phyloP scores from a whole-genome alignment of 768 basidiomycete species.

The Mycena belliarum region DNA sequence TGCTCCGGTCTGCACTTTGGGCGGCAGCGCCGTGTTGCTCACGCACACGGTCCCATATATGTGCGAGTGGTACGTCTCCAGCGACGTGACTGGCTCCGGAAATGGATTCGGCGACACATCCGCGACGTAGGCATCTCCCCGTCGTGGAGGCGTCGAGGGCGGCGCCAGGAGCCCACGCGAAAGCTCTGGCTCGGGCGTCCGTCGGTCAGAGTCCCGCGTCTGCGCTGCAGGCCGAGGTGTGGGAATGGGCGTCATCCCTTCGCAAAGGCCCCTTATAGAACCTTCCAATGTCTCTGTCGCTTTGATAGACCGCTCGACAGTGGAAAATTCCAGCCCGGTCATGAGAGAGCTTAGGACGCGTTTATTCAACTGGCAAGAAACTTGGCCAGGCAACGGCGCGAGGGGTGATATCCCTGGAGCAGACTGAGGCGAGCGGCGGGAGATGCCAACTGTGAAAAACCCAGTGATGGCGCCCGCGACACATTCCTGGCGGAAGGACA shows the following conservation, averaged over 20 bases:
- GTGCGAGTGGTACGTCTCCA: conserved; percentile 59
- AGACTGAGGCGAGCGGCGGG: conserved; percentile 10
- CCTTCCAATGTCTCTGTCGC: conserved; percentile 73
- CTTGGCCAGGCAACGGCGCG: conserved; percentile 58
- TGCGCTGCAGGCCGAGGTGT: conserved; percentile 9
- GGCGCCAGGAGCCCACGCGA: conserved; percentile 36
- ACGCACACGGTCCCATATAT: conserved; percentile 62
- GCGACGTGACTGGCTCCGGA: conserved; percentile 61
- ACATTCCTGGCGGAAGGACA: conserved; percentile 96
- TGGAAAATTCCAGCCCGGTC: conserved; percentile 79
- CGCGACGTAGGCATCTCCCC: conserved; percentile 26
- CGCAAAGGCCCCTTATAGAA: conserved; percentile 70
- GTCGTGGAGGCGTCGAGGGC: conserved; percentile 54
- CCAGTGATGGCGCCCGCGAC: conserved; percentile 87
- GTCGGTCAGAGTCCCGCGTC: conserved; percentile 30
- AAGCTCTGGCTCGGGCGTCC: conserved; percentile 43
- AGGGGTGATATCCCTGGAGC: conserved; percentile 41
- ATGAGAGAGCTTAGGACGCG: conserved; percentile 70
- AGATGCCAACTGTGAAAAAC: conserved; percentile 58
- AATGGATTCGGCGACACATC: conserved; percentile 69
- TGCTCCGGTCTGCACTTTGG: conserved; percentile 4
- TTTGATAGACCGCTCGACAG: conserved; percentile 58
- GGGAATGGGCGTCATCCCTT: conserved; percentile 48
- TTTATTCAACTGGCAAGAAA: conserved; percentile 65
- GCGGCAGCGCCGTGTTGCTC: conserved; percentile 42